Evolutionary conservation across 352 stramenopile species (phyloP).

Genomic region (Phytophthora quininea): DNA sequence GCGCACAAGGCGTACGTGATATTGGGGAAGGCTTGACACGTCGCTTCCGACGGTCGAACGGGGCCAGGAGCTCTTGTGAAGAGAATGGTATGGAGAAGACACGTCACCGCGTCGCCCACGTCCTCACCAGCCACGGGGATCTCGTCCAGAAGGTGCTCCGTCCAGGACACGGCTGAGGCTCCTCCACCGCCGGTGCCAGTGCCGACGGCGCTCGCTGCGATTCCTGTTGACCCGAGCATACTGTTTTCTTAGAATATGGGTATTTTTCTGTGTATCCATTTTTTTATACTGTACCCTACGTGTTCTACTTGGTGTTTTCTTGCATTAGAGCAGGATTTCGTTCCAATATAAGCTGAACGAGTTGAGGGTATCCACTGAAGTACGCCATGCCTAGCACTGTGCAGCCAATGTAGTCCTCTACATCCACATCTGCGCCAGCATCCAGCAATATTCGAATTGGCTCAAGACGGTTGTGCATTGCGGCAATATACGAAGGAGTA

Average conservation of each 20-base stretch:
- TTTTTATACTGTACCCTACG: neutral
- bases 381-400: slow-evolving; percentile 1
- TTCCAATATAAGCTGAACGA: neutral
- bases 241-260: neutral
- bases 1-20: slow-evolving; percentile 82
- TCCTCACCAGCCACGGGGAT: slow-evolving; percentile 61
- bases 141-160: slow-evolving; percentile 72
- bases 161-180: slow-evolving; percentile 35
- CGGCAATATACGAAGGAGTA: neutral
- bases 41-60: slow-evolving; percentile 74
- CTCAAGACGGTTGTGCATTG: slow-evolving; percentile 9
- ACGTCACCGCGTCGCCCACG: slow-evolving; percentile 67
- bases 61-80: slow-evolving; percentile 79
- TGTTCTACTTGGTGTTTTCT: neutral
- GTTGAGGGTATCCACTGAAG: neutral
- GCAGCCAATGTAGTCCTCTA: slow-evolving; percentile 3
- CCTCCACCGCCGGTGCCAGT: slow-evolving; percentile 1
- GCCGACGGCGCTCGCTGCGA: slow-evolving; percentile 14
- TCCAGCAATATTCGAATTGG: slow-evolving; percentile 6
- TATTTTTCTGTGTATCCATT: neutral
- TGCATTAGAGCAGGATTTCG: neutral
- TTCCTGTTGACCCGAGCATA: slow-evolving; percentile 16
- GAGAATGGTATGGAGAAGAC: slow-evolving; percentile 80
- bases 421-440: neutral
- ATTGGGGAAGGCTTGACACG: slow-evolving; percentile 75